Evolutionary conservation across 176 grass and related monocot genomes (phyloP), one percentile per base, ranked within the genome.

Genomic region (Canna indica): DNA sequence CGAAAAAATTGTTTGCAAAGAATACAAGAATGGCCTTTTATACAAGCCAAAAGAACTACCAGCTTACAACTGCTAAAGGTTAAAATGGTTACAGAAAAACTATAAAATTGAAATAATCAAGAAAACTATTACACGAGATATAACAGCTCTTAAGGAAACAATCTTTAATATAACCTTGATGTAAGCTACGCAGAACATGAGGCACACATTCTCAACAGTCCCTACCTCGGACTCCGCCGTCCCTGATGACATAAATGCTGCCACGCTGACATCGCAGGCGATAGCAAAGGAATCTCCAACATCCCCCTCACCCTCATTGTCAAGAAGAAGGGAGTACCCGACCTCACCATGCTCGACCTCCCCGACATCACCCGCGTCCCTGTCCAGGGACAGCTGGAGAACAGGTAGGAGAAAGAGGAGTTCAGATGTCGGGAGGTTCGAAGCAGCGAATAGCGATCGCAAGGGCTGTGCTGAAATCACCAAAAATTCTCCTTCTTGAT

Each of bases 321-420:
- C 24, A 76, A 67, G 18, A 91, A 88, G 82, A 63, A 59, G 0
- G 82, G 82, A 46, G 85, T 91, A 0, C 85, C 88, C 0, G 63
- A 67, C 64, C 64, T 67, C 64, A 59, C 56, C 56, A 59, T 59
- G n/a, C 1, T 59, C 24, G 56, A 59, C 56, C 25, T 59, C 24
- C 85, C 80, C 0, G 82, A 85, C 20, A 92, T 92, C 73, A 92
- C 85, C 10, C 80, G 82, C 38, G 82, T 88, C 3, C 82, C 89
- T 7, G 82, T 88, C 29, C 29, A 81, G 0, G 85, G 79, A 0
- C 89, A 92, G 35, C 85, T 82, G 0, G 76, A 81, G 0, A 70
- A 20, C 47, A 80, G 50, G 81, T 88, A 27, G 86, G 86, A 11
- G 86, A 88, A 42, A 78, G 81, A 68, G 86, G 86, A 61, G 69